Evolutionary conservation across 1,284 basidiomycete genomes (phyloP).

Genomic region (Gastroboletus turbinatus): DNA sequence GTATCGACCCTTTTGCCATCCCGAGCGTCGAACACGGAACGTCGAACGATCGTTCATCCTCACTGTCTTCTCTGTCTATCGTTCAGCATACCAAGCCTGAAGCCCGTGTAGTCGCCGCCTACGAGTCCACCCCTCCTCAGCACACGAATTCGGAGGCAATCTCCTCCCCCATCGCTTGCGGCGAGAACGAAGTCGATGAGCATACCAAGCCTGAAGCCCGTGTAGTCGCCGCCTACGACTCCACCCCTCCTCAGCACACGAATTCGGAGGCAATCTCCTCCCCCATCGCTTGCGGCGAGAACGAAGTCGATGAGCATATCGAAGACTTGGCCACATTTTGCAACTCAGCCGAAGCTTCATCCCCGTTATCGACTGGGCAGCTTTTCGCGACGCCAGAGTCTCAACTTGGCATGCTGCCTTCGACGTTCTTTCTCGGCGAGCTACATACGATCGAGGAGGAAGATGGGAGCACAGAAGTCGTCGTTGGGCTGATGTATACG

Average conservation of each 20-base stretch:
- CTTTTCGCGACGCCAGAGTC: neutral
- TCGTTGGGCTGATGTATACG: neutral
- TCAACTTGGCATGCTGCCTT: neutral
- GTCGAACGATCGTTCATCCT: neutral
- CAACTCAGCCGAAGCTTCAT: neutral
- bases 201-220: neutral
- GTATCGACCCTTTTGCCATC: neutral
- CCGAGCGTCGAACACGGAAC: neutral
- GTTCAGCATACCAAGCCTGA: neutral
- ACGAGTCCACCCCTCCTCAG: neutral
- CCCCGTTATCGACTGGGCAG: neutral
- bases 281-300: neutral
- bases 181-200: neutral
- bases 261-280: neutral
- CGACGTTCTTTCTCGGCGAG: neutral
- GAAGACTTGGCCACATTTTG: neutral
- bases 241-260: neutral
- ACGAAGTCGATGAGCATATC: neutral
- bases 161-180: neutral
- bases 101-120: neutral
- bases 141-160: neutral
- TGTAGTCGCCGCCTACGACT: neutral
- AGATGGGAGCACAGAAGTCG: neutral
- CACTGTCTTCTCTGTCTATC: neutral
- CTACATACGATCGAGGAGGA: conserved; percentile 11